Conservation (phyloP, 2,329 filamentous ascomycete species). For the Cercospora janseana region DNA sequence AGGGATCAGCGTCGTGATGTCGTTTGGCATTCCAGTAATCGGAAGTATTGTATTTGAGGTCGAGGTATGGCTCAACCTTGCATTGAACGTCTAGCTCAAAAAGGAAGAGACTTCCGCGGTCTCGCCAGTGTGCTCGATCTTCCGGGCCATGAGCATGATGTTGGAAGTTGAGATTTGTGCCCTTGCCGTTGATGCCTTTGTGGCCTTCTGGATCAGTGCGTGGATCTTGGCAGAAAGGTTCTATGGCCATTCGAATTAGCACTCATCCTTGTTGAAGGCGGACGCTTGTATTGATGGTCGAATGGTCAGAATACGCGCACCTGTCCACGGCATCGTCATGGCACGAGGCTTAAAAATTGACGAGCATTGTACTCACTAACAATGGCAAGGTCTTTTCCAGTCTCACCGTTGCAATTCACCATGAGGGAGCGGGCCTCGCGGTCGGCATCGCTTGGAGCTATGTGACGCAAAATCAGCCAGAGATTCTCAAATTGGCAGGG, state of each 20-base stretch:
- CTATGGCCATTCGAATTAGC: neutral
- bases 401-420: constrained; percentile 1
- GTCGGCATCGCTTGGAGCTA: constrained; percentile 1
- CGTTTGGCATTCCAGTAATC: neutral
- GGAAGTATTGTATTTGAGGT: neutral
- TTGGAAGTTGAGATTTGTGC: constrained; percentile 1
- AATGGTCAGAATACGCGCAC: no score
- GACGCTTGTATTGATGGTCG: neutral
- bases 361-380: neutral
- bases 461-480: neutral
- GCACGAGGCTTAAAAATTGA: no score
- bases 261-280: no score
- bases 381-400: constrained; percentile 2
- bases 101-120: neutral
- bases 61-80: constrained; percentile 5
- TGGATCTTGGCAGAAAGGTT: constrained; percentile 7
- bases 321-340: no score
- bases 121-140: neutral
- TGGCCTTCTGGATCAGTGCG: neutral
- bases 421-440: constrained; percentile 3
- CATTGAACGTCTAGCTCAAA: constrained; percentile 1
- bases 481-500: no score
- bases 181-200: neutral
- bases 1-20: neutral
- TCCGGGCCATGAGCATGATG: neutral